phyloP scores from a whole-genome alignment of 1,139 yeast genomes.

The Nematodospora anomalae region DNA sequence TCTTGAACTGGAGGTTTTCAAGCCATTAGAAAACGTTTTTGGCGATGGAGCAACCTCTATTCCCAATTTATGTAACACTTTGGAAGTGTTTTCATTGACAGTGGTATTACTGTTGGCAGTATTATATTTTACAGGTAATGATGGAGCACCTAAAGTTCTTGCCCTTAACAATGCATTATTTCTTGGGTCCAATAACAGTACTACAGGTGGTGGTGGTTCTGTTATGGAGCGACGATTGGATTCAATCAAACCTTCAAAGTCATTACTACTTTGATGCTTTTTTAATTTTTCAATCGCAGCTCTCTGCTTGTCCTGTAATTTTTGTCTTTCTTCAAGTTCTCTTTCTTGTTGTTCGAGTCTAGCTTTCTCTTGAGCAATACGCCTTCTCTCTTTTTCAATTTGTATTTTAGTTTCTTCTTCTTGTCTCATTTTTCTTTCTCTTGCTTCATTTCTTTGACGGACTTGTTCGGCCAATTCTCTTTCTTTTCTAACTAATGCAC shows the following conservation, averaged over 20 bases:
- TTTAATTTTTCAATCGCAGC: constrained; percentile 32
- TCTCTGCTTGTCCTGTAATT: constrained; percentile 29
- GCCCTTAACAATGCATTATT: constrained; percentile 38
- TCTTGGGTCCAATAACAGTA: constrained; percentile 42
- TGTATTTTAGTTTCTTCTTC: constrained; percentile 18
- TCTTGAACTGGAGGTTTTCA: constrained; percentile 47
- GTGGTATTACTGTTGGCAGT: constrained; percentile 11
- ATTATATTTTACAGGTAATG: constrained; percentile 15
- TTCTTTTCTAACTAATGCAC: constrained; percentile 24
- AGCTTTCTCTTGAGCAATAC: constrained; percentile 17
- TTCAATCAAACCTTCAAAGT: constrained; percentile 24
- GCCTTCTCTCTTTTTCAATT: constrained; percentile 16
- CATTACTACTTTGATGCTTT: constrained; percentile 29
- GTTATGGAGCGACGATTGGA: constrained; percentile 22
- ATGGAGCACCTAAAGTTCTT: constrained; percentile 35
- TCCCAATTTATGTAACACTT: constrained; percentile 46
- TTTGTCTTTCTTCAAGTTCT: constrained; percentile 16
- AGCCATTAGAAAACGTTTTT: constrained; percentile 20
- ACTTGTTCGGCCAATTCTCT: constrained; percentile 34
- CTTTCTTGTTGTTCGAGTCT: constrained; percentile 13
- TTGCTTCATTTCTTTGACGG: constrained; percentile 28
- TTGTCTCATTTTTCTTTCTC: constrained; percentile 24
- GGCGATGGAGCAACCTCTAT: constrained; percentile 36
- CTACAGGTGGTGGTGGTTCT: constrained; percentile 17
- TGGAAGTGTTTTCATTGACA: constrained; percentile 24